These are phyloP conservation scores for Boletus huronensis DNA, from an alignment of 768 basidiomycete species.

Conservation along the genomic window DNA sequence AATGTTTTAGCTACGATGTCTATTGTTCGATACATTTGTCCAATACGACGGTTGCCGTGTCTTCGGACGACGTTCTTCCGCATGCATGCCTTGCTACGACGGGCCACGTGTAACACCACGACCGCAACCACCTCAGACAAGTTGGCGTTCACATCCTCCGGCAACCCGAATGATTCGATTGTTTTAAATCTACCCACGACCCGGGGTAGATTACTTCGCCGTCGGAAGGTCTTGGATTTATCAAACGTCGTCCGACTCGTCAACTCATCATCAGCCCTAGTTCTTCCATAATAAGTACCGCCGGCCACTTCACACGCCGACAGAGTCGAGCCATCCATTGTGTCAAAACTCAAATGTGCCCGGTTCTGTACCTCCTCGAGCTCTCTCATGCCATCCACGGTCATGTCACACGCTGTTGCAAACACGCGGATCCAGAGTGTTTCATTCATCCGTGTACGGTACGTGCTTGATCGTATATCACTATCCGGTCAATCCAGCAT, in stretches of 20 bases:
- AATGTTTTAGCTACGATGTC: neutral
- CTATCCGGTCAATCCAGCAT: neutral
- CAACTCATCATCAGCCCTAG: neutral
- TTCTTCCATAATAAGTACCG: constrained; percentile 1
- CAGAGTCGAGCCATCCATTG: neutral
- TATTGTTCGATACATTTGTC: constrained; percentile 12
- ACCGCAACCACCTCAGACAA: neutral
- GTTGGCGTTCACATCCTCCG: neutral
- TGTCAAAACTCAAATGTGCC: constrained; percentile 13
- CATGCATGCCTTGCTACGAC: neutral
- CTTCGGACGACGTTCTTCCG: neutral
- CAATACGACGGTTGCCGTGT: constrained; percentile 1
- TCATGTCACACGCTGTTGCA: neutral
- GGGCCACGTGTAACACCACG: neutral
- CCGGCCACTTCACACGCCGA: constrained; percentile 14
- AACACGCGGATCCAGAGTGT: neutral
- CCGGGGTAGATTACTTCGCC: constrained; percentile 1
- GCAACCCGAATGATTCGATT: neutral
- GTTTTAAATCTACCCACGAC: constrained; percentile 1
- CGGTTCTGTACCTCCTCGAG: neutral
- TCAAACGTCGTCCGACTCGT: neutral
- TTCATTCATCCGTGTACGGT: neutral
- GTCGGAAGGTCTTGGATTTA: neutral
- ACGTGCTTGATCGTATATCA: neutral
- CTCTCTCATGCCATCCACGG: constrained; percentile 2